These are phyloP conservation scores for Huntiella decipiens DNA, from an alignment of 2,329 filamentous ascomycete species.

Conservation along the genomic window DNA sequence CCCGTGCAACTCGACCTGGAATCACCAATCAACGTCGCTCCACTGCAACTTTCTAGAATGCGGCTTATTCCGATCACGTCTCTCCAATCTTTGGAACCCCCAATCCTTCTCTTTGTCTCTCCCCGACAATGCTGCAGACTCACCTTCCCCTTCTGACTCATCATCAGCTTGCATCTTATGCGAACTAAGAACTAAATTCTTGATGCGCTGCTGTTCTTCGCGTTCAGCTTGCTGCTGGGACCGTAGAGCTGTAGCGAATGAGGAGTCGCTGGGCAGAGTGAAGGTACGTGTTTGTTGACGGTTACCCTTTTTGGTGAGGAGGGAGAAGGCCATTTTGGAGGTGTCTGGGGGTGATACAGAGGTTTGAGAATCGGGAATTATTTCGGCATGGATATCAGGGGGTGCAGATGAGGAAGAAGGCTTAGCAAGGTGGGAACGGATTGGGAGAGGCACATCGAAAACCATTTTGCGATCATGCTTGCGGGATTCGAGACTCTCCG, in stretches of 20 bases:
- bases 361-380: background rate
- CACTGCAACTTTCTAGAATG: constrained; percentile 80
- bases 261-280: constrained; percentile 76
- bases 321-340: constrained; percentile 81
- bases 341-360: background rate
- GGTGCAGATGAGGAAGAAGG: background rate
- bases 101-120: constrained; percentile 27
- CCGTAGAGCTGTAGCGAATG: constrained; percentile 90
- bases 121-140: background rate
- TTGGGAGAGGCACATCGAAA: constrained; percentile 94
- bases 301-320: constrained; percentile 91
- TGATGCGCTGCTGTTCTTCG: constrained; percentile 96
- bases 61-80: constrained; percentile 53
- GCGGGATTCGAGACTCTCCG: constrained; percentile 84
- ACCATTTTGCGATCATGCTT: constrained; percentile 89
- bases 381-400: background rate
- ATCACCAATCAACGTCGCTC: constrained; percentile 93
- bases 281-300: constrained; percentile 89
- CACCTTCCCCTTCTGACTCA: constrained; percentile 42
- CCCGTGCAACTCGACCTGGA: too few relatives aligned
- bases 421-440: constrained; percentile 39
- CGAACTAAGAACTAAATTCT: constrained; percentile 75
- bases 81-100: constrained; percentile 30
- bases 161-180: constrained; percentile 81
- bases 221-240: constrained; percentile 86